Evolutionary conservation across 139 green algal genomes (phyloP), one percentile per base, ranked within the genome.

Genomic region (Chlorella sp.): DNA sequence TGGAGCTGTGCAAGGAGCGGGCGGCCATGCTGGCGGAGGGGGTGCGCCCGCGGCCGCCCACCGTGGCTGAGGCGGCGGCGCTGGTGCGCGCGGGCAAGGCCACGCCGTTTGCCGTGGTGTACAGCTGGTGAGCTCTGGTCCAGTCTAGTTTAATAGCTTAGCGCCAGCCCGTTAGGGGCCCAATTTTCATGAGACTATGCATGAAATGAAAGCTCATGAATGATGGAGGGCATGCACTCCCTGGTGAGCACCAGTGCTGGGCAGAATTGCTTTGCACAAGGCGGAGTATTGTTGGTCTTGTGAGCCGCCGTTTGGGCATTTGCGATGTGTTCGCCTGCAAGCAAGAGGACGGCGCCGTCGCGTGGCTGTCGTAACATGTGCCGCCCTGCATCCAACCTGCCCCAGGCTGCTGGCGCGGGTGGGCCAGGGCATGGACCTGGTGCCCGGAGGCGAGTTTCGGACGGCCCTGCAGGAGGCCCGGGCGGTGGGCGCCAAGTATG

Each of bases 1-100:
- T 76, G 69, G 69, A 76, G 69, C 38, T 76, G 36, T 76, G 69
- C 69, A 76, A 48, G 69, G 69, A 76, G 40, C 69, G 69, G 69
- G 69, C 69, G 2, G 38, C 69, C n/a, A 76, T 74, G 69, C 69
- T 76, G 69, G 69, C 69, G 20, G 40, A n/a, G 69, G 30, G 36
- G 38, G 3, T 48, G 19, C 38, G 69, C 38, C 41, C 36, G 20
- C 69, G 36, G 19, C 32, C 69, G 69, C 38, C 40, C 13, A 51
- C 38, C 1, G 32, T 32, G 36, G 69, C n/a, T 11, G 69, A 51
- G 69, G 38, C 69, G 36, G 36, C 20, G 36, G 69, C 36, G 40
- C 69, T 76, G 7, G 9, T 48, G 36, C 69, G 24, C 26, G 30
- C 69, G 17, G 38, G 69, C 69, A 70, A 38, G 36, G 69, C 69